Evolutionary conservation across 306 rosid genomes (phyloP).

Genomic region (Cucurbita argyrosperma): DNA sequence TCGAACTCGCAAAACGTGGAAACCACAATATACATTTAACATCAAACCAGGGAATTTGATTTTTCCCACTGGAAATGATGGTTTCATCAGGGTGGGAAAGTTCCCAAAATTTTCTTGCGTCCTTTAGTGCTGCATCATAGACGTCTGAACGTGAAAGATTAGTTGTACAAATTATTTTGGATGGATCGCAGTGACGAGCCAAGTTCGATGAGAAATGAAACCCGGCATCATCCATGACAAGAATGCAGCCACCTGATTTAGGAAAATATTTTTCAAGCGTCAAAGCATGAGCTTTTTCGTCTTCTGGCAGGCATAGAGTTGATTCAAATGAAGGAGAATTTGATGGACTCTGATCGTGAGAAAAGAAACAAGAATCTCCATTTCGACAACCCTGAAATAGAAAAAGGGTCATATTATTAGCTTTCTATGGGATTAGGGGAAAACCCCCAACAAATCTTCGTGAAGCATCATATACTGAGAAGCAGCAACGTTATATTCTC

Average conservation of each 20-base stretch:
- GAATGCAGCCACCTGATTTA: constrained; percentile 31
- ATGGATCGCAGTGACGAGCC: constrained; percentile 32
- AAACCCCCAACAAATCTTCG: neutral
- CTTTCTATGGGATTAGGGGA: neutral
- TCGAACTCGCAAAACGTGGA: constrained; percentile 34
- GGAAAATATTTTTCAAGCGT: constrained; percentile 38
- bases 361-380: constrained; percentile 51
- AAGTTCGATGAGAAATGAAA: constrained; percentile 36
- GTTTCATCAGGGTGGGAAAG: constrained; percentile 50
- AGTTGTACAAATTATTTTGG: constrained; percentile 55
- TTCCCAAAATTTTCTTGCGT: constrained; percentile 52
- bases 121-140: constrained; percentile 27
- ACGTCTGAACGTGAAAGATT: constrained; percentile 29
- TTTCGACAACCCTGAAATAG: constrained; percentile 64
- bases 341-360: constrained; percentile 39
- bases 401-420: neutral
- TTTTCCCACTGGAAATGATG: constrained; percentile 42
- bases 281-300: constrained; percentile 17
- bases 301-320: constrained; percentile 40
- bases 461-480: neutral
- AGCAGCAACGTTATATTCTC: neutral
- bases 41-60: constrained; percentile 49
- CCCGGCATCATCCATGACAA: constrained; percentile 53
- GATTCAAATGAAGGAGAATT: constrained; percentile 13
- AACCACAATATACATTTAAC: constrained; percentile 60